Evolutionary conservation across 306 rosid genomes (phyloP).

Genomic region (Lotus japonicus): DNA sequence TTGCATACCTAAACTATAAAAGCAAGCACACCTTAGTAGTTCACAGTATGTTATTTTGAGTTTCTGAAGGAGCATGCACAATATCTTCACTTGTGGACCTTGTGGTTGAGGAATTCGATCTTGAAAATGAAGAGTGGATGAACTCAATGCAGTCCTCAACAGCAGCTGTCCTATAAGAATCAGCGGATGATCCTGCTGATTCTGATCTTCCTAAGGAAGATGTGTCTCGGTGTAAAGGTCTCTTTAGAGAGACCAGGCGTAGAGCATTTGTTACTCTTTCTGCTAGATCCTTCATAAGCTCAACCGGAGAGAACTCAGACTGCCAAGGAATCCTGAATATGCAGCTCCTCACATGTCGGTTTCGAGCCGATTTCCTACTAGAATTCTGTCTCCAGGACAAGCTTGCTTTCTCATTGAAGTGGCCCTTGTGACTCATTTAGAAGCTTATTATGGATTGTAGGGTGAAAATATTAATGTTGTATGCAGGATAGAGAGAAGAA

Average conservation of each 20-base stretch:
- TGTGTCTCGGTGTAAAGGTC: slow-evolving; percentile 30
- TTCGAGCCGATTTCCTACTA: slow-evolving; percentile 14
- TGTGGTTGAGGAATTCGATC: slow-evolving; percentile 46
- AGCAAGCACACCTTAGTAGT: slow-evolving; percentile 2
- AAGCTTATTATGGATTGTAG: slow-evolving; percentile 11
- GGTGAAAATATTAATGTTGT: background rate
- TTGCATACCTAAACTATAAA: background rate
- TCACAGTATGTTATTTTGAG: background rate
- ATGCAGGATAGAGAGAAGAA: background rate
- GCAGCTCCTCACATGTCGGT: slow-evolving; percentile 27
- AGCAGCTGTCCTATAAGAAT: slow-evolving; percentile 64
- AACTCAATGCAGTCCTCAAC: slow-evolving; percentile 86
- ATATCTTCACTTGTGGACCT: slow-evolving; percentile 12
- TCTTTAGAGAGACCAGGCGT: slow-evolving; percentile 31
- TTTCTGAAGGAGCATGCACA: slow-evolving; percentile 11
- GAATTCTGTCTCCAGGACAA: slow-evolving; percentile 33
- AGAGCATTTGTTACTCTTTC: slow-evolving; percentile 45
- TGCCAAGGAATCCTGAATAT: slow-evolving; percentile 42
- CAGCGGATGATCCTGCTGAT: slow-evolving; percentile 35
- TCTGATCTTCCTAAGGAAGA: slow-evolving; percentile 41
- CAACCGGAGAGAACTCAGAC: slow-evolving; percentile 32
- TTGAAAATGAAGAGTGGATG: slow-evolving; percentile 66
- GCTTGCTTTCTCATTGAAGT: slow-evolving; percentile 27
- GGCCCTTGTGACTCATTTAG: slow-evolving; percentile 17
- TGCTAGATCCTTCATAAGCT: slow-evolving; percentile 60